A percentile compares a stretch with the other conserved stretches of the same genome.
phyloP scores from a whole-genome alignment of 129 eudicot species.

The Lonicera japonica region DNA sequence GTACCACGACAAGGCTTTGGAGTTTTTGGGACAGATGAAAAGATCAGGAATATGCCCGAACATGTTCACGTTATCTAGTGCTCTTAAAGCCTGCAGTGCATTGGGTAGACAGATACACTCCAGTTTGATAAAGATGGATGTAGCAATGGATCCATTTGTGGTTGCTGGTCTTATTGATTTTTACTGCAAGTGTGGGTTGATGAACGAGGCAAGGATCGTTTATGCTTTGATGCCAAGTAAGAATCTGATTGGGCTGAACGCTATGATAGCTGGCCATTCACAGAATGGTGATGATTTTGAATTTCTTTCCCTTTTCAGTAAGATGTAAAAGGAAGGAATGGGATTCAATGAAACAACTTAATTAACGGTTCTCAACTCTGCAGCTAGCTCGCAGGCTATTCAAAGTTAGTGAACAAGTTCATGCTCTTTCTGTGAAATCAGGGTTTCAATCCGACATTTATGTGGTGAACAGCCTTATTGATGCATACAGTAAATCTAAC shows the following conservation, averaged over 20 bases:
- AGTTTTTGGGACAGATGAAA: slow-evolving; percentile 50
- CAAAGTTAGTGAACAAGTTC: slow-evolving; percentile 45
- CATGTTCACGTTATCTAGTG: slow-evolving; percentile 73
- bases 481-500: slow-evolving; percentile 66
- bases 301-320: slow-evolving; percentile 41
- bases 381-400: slow-evolving; percentile 49
- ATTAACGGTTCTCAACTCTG: slow-evolving; percentile 50
- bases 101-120: slow-evolving; percentile 76
- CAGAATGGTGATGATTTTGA: slow-evolving; percentile 40
- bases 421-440: slow-evolving; percentile 50
- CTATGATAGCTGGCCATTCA: slow-evolving; percentile 58
- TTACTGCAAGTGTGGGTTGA: slow-evolving; percentile 63
- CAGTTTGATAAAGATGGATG: slow-evolving; percentile 48
- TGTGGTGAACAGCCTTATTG: slow-evolving; percentile 63
- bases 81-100: slow-evolving; percentile 84
- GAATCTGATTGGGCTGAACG: slow-evolving; percentile 55
- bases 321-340: slow-evolving; percentile 30
- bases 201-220: slow-evolving; percentile 47
- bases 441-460: slow-evolving; percentile 54
- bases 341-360: slow-evolving; percentile 64
- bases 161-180: slow-evolving; percentile 72
- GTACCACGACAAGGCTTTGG: slow-evolving; percentile 41
- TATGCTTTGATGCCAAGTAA: slow-evolving; percentile 53
- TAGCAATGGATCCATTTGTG: slow-evolving; percentile 48
- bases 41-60: slow-evolving; percentile 50